These are phyloP conservation scores for Exophiala sp. DNA, from an alignment of 2,329 filamentous ascomycete species.

Conservation along the genomic window DNA sequence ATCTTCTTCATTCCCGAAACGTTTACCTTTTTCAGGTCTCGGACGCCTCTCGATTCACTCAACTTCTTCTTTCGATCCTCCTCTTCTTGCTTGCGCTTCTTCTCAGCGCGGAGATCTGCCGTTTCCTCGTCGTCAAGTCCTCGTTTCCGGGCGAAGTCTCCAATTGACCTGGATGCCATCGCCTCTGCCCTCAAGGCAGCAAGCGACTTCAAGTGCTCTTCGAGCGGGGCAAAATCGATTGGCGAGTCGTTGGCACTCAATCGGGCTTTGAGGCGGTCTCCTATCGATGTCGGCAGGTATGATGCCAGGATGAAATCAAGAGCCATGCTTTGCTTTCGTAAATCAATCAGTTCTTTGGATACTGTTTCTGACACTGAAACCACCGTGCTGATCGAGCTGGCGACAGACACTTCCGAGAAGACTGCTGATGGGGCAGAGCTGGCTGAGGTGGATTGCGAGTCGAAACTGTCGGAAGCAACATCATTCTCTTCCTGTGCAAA, in stretches of 20 bases:
- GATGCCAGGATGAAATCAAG: slow-evolving; percentile 50
- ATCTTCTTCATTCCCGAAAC: slow-evolving; percentile 94
- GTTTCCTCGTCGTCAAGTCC: slow-evolving; percentile 43
- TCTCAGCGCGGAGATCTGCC: slow-evolving; percentile 60
- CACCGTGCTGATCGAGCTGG: slow-evolving; percentile 36
- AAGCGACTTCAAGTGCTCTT: slow-evolving; percentile 66
- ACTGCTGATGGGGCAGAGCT: slow-evolving; percentile 34
- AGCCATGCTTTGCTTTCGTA: slow-evolving; percentile 49
- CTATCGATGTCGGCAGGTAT: slow-evolving; percentile 44
- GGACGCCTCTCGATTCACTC: slow-evolving; percentile 69
- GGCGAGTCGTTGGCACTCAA: slow-evolving; percentile 39
- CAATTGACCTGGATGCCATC: slow-evolving; percentile 59
- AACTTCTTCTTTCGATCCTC: slow-evolving; percentile 82
- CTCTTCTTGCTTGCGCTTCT: slow-evolving; percentile 81
- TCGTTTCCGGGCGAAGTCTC: slow-evolving; percentile 44
- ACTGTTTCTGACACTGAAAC: slow-evolving; percentile 29
- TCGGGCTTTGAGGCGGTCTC: slow-evolving; percentile 19
- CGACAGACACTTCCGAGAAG: slow-evolving; percentile 38
- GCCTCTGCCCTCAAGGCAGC: slow-evolving; percentile 68
- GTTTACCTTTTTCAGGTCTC: slow-evolving; percentile 83
- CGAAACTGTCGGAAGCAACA: slow-evolving; percentile 16
- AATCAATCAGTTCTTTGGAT: slow-evolving; percentile 38
- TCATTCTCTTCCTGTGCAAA: slow-evolving; percentile 33
- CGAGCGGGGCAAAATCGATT: slow-evolving; percentile 67
- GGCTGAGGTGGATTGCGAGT: slow-evolving; percentile 29